A percentile compares a stretch with the other conserved stretches of the same genome.
Conservation (phyloP, 2,329 filamentous ascomycete species). For the Fusarium sp. region DNA sequence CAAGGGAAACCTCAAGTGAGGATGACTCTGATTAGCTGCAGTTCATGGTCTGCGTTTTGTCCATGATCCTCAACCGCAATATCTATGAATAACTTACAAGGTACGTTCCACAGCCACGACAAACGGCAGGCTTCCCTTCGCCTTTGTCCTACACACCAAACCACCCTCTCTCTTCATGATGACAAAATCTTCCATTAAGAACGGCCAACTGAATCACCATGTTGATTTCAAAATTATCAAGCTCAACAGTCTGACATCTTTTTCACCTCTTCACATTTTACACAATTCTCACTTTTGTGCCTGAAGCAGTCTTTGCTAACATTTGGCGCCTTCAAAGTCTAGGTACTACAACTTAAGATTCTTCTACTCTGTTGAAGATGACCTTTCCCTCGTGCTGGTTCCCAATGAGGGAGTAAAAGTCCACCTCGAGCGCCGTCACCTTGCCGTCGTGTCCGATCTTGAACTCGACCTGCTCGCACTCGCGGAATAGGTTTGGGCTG, state of each 20-base stretch:
- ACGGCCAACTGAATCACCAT: constrained; percentile 70
- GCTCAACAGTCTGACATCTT: constrained; percentile 68
- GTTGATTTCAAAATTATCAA: constrained; percentile 67
- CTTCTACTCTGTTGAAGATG: constrained; percentile 19
- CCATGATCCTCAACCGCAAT: not conserved
- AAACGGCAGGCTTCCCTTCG: constrained; percentile 25
- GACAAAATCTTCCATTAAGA: constrained; percentile 66
- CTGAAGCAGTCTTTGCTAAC: constrained; percentile 38
- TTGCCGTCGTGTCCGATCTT: constrained; percentile 28
- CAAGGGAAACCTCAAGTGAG: constrained; percentile 7
- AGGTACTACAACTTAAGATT: not conserved
- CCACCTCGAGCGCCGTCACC: constrained; percentile 17
- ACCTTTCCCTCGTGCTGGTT: constrained; percentile 21
- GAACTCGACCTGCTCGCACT: constrained; percentile 25
- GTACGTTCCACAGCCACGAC: constrained; percentile 33
- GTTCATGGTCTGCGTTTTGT: not conserved
- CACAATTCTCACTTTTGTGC: not conserved
- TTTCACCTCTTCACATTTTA: constrained; percentile 16
- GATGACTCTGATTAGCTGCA: constrained; percentile 10
- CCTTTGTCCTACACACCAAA: constrained; percentile 19
- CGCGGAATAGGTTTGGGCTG: constrained; percentile 1
- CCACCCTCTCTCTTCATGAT: constrained; percentile 54
- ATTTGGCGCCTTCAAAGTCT: constrained; percentile 24
- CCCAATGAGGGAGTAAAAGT: constrained; percentile 17
- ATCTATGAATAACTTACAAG: constrained; percentile 25